Conservation (phyloP, 495 filamentous ascomycete species). For the Talaromyces liani region DNA sequence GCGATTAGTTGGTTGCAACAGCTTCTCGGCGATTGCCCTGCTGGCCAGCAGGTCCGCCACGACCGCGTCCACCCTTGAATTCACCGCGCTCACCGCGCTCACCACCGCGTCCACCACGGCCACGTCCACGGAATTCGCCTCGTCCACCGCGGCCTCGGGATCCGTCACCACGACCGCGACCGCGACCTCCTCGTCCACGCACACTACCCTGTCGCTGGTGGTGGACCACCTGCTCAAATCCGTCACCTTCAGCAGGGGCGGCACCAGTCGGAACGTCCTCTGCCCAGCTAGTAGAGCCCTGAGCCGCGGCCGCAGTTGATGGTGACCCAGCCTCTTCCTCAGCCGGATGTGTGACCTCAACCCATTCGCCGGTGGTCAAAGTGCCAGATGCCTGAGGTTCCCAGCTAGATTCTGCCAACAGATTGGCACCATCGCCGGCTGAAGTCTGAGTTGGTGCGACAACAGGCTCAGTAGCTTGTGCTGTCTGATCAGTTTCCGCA, state of each 20-base stretch:
- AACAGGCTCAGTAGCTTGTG: constrained; percentile 20
- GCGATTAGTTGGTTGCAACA: constrained; percentile 4
- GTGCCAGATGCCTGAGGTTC: constrained; percentile 40
- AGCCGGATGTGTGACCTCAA: constrained; percentile 65
- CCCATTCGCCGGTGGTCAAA: constrained; percentile 59
- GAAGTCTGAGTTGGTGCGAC: constrained; percentile 45
- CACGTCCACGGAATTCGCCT: constrained; percentile 40
- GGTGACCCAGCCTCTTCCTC: constrained; percentile 69
- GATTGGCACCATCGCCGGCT: constrained; percentile 57
- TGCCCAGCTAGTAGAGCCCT: constrained; percentile 53
- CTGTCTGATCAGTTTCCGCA: background rate
- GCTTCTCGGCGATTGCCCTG: constrained; percentile 13
- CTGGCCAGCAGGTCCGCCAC: constrained; percentile 35
- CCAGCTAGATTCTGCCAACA: constrained; percentile 62
- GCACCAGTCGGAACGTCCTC: constrained; percentile 43
- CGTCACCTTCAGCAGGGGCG: constrained; percentile 45
- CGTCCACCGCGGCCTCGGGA: constrained; percentile 49
- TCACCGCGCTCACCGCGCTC: constrained; percentile 18
- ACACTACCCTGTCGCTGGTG: constrained; percentile 41
- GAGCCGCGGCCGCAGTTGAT: constrained; percentile 35
- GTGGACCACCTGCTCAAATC: constrained; percentile 63
- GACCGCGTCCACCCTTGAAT: constrained; percentile 20
- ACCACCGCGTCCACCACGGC: constrained; percentile 28
- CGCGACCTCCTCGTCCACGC: constrained; percentile 44
- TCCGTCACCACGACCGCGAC: constrained; percentile 47